phyloP scores from a whole-genome alignment of 1,139 yeast genomes.

The Hansenula lynferdii region DNA sequence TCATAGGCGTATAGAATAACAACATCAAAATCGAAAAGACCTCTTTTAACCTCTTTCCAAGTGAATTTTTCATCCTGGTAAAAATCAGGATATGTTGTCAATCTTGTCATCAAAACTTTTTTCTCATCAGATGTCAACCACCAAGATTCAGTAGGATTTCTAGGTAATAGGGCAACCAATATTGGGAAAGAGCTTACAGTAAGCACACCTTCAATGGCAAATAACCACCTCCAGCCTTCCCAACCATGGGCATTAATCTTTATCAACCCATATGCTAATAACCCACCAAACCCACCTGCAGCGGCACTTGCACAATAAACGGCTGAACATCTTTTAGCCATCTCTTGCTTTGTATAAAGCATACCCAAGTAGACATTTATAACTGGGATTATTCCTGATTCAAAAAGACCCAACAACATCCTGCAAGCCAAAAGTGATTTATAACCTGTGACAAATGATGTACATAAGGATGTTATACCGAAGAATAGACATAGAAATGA shows the following conservation, averaged over 20 bases:
- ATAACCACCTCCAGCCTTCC: constrained; percentile 36
- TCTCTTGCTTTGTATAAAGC: constrained; percentile 36
- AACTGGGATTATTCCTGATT: constrained; percentile 51
- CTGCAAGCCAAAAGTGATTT: constrained; percentile 42
- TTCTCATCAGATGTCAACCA: constrained; percentile 43
- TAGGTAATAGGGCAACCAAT: constrained; percentile 14
- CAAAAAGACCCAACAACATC: constrained; percentile 46
- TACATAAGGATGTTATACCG: constrained; percentile 49
- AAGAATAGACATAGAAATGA: constrained; percentile 33
- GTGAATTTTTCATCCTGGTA: constrained; percentile 33
- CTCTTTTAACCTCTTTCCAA: constrained; percentile 37
- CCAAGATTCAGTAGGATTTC: constrained; percentile 26
- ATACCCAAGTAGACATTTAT: constrained; percentile 36
- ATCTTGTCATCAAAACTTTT: constrained; percentile 40
- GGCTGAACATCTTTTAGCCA: constrained; percentile 37
- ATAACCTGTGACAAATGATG: constrained; percentile 39
- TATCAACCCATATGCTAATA: constrained; percentile 38
- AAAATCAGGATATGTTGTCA: constrained; percentile 32
- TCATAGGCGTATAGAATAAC: constrained; percentile 36
- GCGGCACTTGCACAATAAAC: constrained; percentile 38
- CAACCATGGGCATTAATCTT: constrained; percentile 31
- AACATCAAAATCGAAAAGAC: constrained; percentile 36
- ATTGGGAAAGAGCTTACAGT: constrained; percentile 47
- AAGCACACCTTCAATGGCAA: constrained; percentile 49
- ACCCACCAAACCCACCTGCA: constrained; percentile 44